Evolutionary conservation across 1,284 basidiomycete genomes (phyloP).

Genomic region (Polyporus tsugae): DNA sequence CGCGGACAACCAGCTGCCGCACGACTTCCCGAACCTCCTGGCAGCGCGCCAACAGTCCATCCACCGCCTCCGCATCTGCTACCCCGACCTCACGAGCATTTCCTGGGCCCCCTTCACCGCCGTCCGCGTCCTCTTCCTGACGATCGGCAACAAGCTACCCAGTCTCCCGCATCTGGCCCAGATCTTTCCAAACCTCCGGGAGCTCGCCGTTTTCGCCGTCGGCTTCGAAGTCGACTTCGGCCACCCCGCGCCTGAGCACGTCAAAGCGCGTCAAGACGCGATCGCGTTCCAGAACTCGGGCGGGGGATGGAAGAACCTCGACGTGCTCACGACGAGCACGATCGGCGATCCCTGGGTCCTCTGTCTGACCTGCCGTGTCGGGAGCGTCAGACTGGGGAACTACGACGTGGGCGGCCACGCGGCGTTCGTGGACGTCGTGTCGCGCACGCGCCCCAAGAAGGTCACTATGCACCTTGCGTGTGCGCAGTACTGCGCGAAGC

Average conservation of each 20-base stretch:
- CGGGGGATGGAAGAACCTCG: constrained; percentile 17
- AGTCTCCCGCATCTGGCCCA: constrained; percentile 1
- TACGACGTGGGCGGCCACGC: constrained; percentile 9
- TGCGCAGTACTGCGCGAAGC: neutral
- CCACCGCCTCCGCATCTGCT: constrained; percentile 11
- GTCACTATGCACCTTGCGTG: neutral
- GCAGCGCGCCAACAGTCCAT: constrained; percentile 7
- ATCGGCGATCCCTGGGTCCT: constrained; percentile 12
- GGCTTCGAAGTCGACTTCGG: neutral
- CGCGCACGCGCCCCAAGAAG: constrained; percentile 12
- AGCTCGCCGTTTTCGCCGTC: constrained; percentile 15
- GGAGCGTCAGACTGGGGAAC: constrained; percentile 3
- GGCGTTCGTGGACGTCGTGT: constrained; percentile 7
- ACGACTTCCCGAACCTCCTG: constrained; percentile 8
- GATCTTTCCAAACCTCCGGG: constrained; percentile 21
- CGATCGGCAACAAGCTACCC: neutral
- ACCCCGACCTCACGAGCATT: neutral
- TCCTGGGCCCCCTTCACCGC: neutral
- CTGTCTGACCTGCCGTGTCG: constrained; percentile 14
- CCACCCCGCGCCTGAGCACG: neutral
- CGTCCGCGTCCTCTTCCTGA: constrained; percentile 17
- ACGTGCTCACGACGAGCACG: constrained; percentile 1
- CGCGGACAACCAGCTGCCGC: neutral
- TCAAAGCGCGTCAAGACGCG: neutral
- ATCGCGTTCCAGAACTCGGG: constrained; percentile 11